Evolutionary conservation across 108 stramenopile species (phyloP).

Genomic region (Fistulifera solaris): DNA sequence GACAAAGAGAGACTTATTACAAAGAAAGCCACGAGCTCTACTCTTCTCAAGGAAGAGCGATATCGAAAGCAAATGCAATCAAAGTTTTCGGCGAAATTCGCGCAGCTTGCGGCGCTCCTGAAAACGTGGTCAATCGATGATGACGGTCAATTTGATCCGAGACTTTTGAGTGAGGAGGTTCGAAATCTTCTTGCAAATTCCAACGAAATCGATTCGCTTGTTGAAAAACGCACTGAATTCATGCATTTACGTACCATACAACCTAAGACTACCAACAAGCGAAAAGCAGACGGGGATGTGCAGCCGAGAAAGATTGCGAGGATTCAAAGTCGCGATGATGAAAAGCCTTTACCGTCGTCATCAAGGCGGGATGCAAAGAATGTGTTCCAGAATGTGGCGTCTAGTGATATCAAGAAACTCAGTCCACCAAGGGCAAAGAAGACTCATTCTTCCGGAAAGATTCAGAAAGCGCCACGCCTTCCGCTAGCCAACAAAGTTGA

Average conservation of each 20-base stretch:
- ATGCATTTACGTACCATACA: conserved; percentile 73
- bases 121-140: conserved; percentile 52
- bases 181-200: conserved; percentile 51
- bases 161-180: conserved; percentile 76
- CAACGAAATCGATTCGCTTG: conserved; percentile 48
- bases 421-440: not conserved
- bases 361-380: not conserved
- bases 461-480: too few relatives aligned
- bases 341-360: not conserved
- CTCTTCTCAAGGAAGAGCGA: conserved; percentile 63
- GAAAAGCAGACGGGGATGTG: not conserved
- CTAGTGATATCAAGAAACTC: not conserved
- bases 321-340: not conserved
- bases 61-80: conserved; percentile 77
- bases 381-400: not conserved
- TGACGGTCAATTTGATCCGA: conserved; percentile 37
- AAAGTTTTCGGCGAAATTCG: conserved; percentile 61
- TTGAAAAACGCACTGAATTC: conserved; percentile 63
- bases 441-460: too few relatives aligned
- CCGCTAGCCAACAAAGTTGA: not conserved
- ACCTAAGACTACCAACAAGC: conserved; percentile 1
- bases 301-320: not conserved
- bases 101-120: conserved; percentile 39
- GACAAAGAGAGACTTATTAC: conserved; percentile 58
- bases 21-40: conserved; percentile 53